These are phyloP conservation scores for Petunia axillaris DNA, from an alignment of 257 asterid species.

Conservation along the genomic window DNA sequence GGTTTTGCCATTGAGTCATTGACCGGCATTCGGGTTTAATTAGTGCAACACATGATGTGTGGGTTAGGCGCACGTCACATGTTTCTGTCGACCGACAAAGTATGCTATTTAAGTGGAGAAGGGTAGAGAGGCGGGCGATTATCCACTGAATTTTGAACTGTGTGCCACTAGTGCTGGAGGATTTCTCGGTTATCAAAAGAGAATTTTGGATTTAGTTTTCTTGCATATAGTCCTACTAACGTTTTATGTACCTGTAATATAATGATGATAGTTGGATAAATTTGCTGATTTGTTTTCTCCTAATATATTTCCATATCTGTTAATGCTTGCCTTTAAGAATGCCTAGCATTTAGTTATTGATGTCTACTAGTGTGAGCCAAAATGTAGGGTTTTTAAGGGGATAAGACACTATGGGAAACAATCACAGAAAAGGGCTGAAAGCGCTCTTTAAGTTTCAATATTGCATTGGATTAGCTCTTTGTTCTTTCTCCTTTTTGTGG, in stretches of 20 bases:
- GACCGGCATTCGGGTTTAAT: no score
- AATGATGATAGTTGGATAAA: slow-evolving; percentile 10
- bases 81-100: no score
- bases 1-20: no score
- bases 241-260: background rate
- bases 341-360: background rate
- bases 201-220: no score
- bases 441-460: background rate
- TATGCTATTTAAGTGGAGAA: no score
- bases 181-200: no score
- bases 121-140: no score
- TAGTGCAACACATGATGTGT: no score
- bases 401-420: background rate
- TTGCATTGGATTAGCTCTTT: background rate
- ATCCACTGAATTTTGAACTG: no score
- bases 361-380: background rate
- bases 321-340: background rate
- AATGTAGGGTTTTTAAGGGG: background rate
- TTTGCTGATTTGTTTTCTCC: background rate
- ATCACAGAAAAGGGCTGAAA: background rate
- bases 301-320: background rate
- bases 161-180: no score
- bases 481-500: background rate
- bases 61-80: no score
- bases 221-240: background rate